Percentiles rank a stretch among this genome's conserved stretches.
Evolutionary conservation across 169 alveolate species (phyloP).

Genomic region (Eimeria falciformis): DNA sequence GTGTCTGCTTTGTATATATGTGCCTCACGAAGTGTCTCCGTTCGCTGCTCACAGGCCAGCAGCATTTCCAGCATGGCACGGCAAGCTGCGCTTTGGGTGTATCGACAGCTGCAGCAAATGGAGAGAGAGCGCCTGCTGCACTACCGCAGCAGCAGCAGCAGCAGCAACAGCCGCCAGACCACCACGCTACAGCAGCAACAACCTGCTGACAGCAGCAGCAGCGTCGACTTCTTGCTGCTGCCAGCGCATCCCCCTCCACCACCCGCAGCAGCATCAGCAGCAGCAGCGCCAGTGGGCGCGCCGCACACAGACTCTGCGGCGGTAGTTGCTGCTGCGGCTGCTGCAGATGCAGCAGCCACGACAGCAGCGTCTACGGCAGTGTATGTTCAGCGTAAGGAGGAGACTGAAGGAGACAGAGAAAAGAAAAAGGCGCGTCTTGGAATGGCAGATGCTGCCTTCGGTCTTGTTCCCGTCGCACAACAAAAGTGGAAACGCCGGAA

Average conservation of each 20-base stretch:
- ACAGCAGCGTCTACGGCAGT: conserved; percentile 5
- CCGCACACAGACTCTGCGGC: not conserved
- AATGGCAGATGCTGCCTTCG: not conserved
- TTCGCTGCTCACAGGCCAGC: conserved; percentile 43
- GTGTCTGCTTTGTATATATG: not conserved
- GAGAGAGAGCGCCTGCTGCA: conserved; percentile 29
- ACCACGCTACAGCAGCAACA: not conserved
- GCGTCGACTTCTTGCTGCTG: conserved; percentile 12
- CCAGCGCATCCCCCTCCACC: conserved; percentile 70
- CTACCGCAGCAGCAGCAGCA: not conserved
- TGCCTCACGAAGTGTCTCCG: not conserved
- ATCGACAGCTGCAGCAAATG: conserved; percentile 63
- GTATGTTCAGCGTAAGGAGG: not conserved
- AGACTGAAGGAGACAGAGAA: not conserved
- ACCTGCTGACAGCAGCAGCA: not conserved
- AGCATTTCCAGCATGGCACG: conserved; percentile 36
- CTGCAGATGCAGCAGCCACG: not conserved
- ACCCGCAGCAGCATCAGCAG: conserved; percentile 39
- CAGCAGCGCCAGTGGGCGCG: not conserved
- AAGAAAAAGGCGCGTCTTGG: not conserved
- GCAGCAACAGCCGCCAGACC: not conserved
- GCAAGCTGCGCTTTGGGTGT: conserved; percentile 70
- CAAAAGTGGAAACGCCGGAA: conserved; percentile 64
- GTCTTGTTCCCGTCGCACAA: conserved; percentile 52
- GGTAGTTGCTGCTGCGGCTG: conserved; percentile 15